A percentile compares a stretch with the other conserved stretches of the same genome.
These are phyloP conservation scores for Anastatica hierochuntica DNA, from an alignment of 345 rosid genomes.

Conservation along the genomic window DNA sequence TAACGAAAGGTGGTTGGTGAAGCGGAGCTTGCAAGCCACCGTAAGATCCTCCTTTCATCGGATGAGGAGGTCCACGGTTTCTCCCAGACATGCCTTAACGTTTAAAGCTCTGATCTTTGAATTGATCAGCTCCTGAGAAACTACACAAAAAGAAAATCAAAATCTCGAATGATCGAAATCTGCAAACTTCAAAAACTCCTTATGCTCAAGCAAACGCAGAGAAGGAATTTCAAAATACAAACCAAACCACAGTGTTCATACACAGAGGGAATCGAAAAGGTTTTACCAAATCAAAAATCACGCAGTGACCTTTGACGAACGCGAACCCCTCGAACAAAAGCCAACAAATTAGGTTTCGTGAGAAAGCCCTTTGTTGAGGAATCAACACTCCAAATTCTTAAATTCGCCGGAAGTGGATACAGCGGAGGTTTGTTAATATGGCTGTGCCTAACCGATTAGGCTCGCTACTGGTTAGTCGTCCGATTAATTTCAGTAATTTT, in stretches of 20 bases:
- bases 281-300: slow-evolving; percentile 1
- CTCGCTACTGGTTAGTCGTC: too few relatives aligned
- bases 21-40: slow-evolving; percentile 39
- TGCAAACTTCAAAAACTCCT: not conserved
- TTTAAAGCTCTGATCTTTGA: not conserved
- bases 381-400: too few relatives aligned
- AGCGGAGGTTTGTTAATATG: not conserved
- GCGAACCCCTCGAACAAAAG: not conserved
- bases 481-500: too few relatives aligned
- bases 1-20: slow-evolving; percentile 39
- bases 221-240: not conserved
- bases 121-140: not conserved
- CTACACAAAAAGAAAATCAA: not conserved
- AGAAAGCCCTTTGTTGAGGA: not conserved
- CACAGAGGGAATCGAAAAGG: not conserved
- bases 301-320: slow-evolving; percentile 8
- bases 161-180: not conserved
- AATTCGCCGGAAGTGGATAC: not conserved
- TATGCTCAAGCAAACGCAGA: not conserved
- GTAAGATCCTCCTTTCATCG: slow-evolving; percentile 37
- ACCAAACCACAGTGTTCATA: not conserved
- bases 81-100: slow-evolving; percentile 41
- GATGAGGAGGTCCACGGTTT: slow-evolving; percentile 38
- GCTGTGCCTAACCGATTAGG: too few relatives aligned
- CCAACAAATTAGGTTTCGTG: slow-evolving; percentile 3